These are phyloP conservation scores for Trichoderma sp. DNA, from an alignment of 2,329 filamentous ascomycete genomes.

Conservation along the genomic window DNA sequence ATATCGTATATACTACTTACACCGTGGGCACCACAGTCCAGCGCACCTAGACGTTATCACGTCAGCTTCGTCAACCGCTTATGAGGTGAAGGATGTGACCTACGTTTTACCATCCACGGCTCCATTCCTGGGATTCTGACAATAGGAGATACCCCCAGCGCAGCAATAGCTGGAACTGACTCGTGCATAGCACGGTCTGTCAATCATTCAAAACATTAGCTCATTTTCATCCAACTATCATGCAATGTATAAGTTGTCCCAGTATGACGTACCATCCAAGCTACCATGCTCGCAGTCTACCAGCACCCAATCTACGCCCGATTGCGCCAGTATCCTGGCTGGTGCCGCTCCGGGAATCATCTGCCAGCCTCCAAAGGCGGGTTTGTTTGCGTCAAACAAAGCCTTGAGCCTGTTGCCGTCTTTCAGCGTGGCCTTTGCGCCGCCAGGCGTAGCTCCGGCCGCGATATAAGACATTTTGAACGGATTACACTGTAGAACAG, in stretches of 20 bases:
- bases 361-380: constrained; percentile 65
- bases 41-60: constrained; percentile 42
- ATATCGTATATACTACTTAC: constrained; percentile 41
- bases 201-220: neutral
- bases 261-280: constrained; percentile 48
- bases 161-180: constrained; percentile 56
- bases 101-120: constrained; percentile 53
- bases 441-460: constrained; percentile 2
- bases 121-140: constrained; percentile 58
- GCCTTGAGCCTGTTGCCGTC: constrained; percentile 54
- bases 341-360: constrained; percentile 65
- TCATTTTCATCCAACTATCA: neutral
- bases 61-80: neutral
- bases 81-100: constrained; percentile 3
- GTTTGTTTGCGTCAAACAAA: constrained; percentile 52
- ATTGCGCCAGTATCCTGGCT: constrained; percentile 61
- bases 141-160: constrained; percentile 48
- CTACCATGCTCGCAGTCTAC: constrained; percentile 61
- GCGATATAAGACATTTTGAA: constrained; percentile 21
- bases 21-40: constrained; percentile 56
- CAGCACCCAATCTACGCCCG: constrained; percentile 69
- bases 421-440: constrained; percentile 43
- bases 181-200: constrained; percentile 58
- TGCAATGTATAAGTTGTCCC: neutral
- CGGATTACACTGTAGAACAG: neutral